Evolutionary conservation across 192 early-diverging fungal genomes (phyloP).

Genomic region (Backusella luteola): DNA sequence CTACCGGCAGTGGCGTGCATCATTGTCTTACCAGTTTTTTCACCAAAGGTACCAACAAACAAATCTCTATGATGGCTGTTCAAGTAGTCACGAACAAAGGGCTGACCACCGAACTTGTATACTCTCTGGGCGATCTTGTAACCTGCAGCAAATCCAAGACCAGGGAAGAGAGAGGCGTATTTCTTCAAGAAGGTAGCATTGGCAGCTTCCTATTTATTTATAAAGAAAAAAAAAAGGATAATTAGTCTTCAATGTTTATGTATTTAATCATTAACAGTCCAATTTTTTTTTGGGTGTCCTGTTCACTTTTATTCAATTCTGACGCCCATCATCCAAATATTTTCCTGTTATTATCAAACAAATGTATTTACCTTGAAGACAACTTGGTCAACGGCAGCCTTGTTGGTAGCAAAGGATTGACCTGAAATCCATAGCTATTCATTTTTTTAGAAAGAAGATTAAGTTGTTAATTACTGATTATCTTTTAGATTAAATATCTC

Average conservation of each 20-base stretch:
- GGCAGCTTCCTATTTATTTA: conserved; percentile 63
- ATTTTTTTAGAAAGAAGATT: background rate
- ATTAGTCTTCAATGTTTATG: background rate
- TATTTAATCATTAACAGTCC: background rate
- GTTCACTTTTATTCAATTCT: background rate
- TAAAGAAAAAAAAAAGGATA: background rate
- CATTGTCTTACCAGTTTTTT: conserved; percentile 91
- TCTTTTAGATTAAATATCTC: background rate
- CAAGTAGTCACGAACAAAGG: conserved; percentile 91
- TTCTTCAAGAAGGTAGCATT: conserved; percentile 69
- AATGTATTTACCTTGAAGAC: conserved; percentile 75
- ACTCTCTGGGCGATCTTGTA: conserved; percentile 98
- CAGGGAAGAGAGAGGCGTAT: conserved; percentile 95
- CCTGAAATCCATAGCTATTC: conserved; percentile 67
- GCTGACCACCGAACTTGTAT: conserved; percentile 99
- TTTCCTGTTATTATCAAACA: background rate
- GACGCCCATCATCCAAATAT: background rate
- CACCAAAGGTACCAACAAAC: conserved; percentile 86
- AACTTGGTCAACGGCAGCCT: conserved; percentile 74
- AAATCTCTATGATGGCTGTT: conserved; percentile 74
- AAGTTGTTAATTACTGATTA: background rate
- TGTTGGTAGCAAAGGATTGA: conserved; percentile 59
- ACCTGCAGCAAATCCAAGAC: conserved; percentile 95
- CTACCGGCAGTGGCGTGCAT: conserved; percentile 98
- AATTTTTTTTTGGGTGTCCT: background rate